Conservation (phyloP, 2,329 filamentous ascomycete species). For the Pseudocercospora pini-densiflorae region DNA sequence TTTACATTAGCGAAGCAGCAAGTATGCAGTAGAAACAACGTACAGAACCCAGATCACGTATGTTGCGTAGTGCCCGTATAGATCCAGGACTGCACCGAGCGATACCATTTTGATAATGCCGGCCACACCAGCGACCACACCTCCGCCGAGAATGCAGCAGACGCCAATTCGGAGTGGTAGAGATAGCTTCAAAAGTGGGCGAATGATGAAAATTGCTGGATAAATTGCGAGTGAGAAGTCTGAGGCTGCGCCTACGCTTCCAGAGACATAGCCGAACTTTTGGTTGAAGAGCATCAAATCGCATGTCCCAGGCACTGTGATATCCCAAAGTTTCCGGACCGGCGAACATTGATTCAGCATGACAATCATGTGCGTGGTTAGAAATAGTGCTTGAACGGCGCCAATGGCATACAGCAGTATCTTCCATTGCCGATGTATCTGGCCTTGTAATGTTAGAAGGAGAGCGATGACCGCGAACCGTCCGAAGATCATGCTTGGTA, state of each 20-base stretch:
- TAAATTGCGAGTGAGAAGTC: conserved; percentile 27
- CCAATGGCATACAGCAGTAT: conserved; percentile 15
- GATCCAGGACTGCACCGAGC: conserved; percentile 9
- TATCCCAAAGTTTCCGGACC: conserved; percentile 16
- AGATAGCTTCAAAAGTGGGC: conserved; percentile 22
- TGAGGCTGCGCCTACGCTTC: conserved; percentile 20
- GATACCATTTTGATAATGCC: conserved; percentile 25
- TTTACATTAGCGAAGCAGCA: not conserved
- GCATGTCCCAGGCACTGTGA: conserved; percentile 12
- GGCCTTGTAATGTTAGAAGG: conserved; percentile 18
- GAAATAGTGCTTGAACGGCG: conserved; percentile 9
- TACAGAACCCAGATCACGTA: conserved; percentile 16
- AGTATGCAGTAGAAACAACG: not conserved
- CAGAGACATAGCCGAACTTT: conserved; percentile 18
- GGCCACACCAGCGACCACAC: conserved; percentile 26
- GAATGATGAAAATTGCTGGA: conserved; percentile 23
- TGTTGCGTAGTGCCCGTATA: conserved; percentile 16
- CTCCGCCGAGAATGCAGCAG: conserved; percentile 24
- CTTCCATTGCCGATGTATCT: conserved; percentile 13
- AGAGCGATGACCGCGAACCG: conserved; percentile 18
- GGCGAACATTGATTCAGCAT: conserved; percentile 20
- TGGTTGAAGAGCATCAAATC: not conserved
- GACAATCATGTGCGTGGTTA: conserved; percentile 8
- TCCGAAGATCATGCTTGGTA: conserved; percentile 16
- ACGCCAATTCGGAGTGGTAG: conserved; percentile 18